Evolutionary conservation across 2,329 filamentous ascomycete species (phyloP).

Genomic region (Trichoderma sp.): DNA sequence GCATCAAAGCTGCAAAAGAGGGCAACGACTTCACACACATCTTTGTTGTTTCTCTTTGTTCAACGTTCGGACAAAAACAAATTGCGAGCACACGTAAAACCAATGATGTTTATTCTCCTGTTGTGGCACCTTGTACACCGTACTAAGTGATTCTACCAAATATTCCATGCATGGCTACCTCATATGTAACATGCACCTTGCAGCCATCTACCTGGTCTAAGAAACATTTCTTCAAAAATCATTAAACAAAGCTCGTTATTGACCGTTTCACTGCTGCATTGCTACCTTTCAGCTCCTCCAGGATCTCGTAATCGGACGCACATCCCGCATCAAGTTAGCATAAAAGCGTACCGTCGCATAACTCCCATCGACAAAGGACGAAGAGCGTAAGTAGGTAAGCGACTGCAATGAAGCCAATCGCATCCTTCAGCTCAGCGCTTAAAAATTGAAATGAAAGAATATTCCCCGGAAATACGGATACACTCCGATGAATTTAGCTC

Average conservation of each 20-base stretch:
- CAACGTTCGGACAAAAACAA: neutral
- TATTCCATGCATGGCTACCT: neutral
- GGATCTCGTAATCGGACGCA: neutral
- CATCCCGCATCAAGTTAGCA: neutral
- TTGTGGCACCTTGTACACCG: neutral
- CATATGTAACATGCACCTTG: neutral
- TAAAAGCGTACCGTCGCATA: neutral
- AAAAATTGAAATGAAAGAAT: neutral
- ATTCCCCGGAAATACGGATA: slow-evolving; percentile 1
- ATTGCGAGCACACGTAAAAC: neutral
- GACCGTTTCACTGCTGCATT: neutral
- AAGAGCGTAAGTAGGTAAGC: neutral
- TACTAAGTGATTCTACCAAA: neutral
- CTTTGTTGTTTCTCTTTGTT: neutral
- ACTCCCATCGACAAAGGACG: neutral
- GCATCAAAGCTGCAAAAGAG: neutral
- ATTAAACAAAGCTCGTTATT: neutral
- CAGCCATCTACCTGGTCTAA: neutral
- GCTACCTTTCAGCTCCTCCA: neutral
- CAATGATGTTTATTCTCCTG: neutral
- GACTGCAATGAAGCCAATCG: neutral
- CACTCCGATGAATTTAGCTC: slow-evolving; percentile 2
- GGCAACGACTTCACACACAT: neutral
- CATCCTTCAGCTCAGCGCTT: neutral
- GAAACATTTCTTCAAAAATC: neutral